Percentiles rank a stretch among this genome's conserved stretches.
Evolutionary conservation across 73 alveolate species (phyloP).

Genomic region (Diophrys appendiculata): DNA sequence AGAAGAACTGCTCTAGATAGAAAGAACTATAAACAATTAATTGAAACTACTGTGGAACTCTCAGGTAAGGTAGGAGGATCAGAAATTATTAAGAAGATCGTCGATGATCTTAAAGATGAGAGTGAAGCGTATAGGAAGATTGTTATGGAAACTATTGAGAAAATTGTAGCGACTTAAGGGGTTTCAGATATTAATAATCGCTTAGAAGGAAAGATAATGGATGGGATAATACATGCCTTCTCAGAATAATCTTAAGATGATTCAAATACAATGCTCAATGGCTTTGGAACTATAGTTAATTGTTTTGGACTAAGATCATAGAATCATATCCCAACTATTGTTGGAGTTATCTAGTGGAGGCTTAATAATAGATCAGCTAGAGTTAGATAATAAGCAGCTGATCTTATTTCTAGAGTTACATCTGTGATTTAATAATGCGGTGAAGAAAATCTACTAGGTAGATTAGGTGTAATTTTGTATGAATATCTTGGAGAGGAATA

Average conservation of each 20-base stretch:
- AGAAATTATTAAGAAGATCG: constrained; percentile 89
- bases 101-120: constrained; percentile 96
- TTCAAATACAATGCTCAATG: constrained; percentile 94
- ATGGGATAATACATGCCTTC: constrained; percentile 98
- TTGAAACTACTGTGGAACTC: constrained; percentile 99
- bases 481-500: constrained; percentile 99
- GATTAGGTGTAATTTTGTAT: constrained; percentile 94
- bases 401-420: constrained; percentile 97
- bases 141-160: constrained; percentile 99
- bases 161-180: constrained; percentile 94
- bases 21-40: constrained; percentile 93
- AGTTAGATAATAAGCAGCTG: constrained; percentile 99
- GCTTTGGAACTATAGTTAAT: constrained; percentile 98
- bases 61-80: constrained; percentile 99
- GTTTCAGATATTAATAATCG: constrained; percentile 97
- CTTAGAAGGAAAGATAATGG: constrained; percentile 97
- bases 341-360: constrained; percentile 99
- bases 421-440: constrained; percentile 97
- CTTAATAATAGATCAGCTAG: constrained; percentile 96
- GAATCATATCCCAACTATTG: constrained; percentile 95
- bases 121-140: constrained; percentile 97
- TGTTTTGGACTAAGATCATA: constrained; percentile 97
- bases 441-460: constrained; percentile 94
- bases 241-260: constrained; percentile 96
- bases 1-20: constrained; percentile 97